phyloP scores from a whole-genome alignment of 495 filamentous ascomycete species.

The Penicillium cinerascens region DNA sequence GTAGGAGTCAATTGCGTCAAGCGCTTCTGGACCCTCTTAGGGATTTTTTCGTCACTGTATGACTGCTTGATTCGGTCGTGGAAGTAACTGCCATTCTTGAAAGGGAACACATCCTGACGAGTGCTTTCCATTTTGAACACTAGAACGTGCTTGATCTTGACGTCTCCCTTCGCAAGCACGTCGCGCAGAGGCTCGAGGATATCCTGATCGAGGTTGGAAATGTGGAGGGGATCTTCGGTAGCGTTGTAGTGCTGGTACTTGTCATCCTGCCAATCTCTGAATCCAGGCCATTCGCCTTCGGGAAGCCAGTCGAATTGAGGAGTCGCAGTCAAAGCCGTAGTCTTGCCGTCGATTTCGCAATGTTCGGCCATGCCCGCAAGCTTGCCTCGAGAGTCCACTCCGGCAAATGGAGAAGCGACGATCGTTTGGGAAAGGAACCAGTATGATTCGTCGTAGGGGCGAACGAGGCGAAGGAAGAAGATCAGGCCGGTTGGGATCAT shows the following conservation, averaged over 20 bases:
- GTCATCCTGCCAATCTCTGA: constrained; percentile 22
- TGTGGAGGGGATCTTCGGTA: constrained; percentile 35
- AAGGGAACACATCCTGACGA: constrained; percentile 42
- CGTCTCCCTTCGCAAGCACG: constrained; percentile 18
- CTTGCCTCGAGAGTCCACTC: constrained; percentile 21
- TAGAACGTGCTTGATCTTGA: constrained; percentile 41
- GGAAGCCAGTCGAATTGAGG: constrained; percentile 25
- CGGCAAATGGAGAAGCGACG: constrained; percentile 18
- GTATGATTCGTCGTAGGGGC: constrained; percentile 19
- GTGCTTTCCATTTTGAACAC: constrained; percentile 42
- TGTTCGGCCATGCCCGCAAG: constrained; percentile 14
- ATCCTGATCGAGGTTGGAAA: constrained; percentile 35
- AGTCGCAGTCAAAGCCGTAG: constrained; percentile 18
- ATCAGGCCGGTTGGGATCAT: constrained; percentile 13
- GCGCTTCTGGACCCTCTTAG: constrained; percentile 22
- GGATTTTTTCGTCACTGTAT: constrained; percentile 15
- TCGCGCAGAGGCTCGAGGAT: constrained; percentile 28
- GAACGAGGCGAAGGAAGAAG: constrained; percentile 16
- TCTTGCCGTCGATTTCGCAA: constrained; percentile 11
- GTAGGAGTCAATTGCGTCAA: constrained; percentile 33
- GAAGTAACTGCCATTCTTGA: constrained; percentile 29
- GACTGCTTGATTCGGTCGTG: constrained; percentile 33
- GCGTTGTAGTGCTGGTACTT: constrained; percentile 31
- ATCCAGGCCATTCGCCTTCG: constrained; percentile 20
- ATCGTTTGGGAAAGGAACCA: constrained; percentile 25